Base-by-base conservation (phyloP, 768 basidiomycete genomes). In the Harrya chromipes region DNA sequence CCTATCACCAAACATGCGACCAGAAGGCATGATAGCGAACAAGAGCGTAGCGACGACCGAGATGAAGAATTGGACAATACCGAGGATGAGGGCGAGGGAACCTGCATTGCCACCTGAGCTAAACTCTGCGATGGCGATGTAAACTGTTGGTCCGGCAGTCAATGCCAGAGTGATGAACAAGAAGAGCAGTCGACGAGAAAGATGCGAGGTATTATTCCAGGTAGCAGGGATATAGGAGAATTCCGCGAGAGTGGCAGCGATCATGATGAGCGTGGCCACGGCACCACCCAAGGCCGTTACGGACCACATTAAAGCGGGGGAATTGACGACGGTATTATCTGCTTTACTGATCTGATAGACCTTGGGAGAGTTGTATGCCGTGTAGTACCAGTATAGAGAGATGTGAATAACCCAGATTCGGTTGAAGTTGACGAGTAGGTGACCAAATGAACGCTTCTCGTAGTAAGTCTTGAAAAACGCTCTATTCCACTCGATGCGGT, bases 381-480 rank as follows among this genome's bases (percentile, higher is more conserved):
- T 98, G 74, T 97, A 98, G 73, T 85, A 97, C 81, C 87, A 98
- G 77, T 87, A 98, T 65, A 97, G 71, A 27, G 94, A 82, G 50
- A 99, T 76, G 72, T 98, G 97, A 55, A 95, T 87, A 69, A 98
- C 93, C 94, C 97, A 99, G 59, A 99, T 91, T 40, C 95, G 90
- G 74, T 98, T 98, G 77, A 99, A 99, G 78, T 99, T 97, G 80
- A 99, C 94, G 50, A 98, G 80, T 2, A 98, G 79, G 69, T 99
- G 97, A 35, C 93, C 89, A 69, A 95, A 92, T 0, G 94, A 94
- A 26, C 97, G 92, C 64, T 94, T 93, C 70, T 99, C 97, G 56
- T 87, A 93, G 71, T 98, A 99, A 0, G 95, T 98, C 76, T 99
- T 98, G 89, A 94, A 97, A 72, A 98, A 98, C 4, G 85, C 94